Evolutionary conservation across 306 rosid genomes (phyloP), one percentile per base, ranked within the genome.

Genomic region (Acacia crassicarpa): DNA sequence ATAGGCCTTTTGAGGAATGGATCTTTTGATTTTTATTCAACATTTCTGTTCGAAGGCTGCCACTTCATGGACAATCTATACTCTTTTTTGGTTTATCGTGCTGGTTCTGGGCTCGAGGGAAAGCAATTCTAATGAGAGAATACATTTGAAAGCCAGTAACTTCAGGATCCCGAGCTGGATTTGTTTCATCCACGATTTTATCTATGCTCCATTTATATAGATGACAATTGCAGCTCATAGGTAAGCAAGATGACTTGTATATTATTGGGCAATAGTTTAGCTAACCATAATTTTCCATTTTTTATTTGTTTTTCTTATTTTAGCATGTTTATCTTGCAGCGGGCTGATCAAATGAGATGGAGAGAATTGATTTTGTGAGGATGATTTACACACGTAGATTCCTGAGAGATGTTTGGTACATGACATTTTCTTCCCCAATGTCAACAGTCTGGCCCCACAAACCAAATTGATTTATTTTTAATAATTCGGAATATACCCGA

Each of bases 1-100:
- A 58, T 1, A 78, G 83, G 49, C 59, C 83, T 74, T 74, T 44
- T 9, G 61, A 48, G 53, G 62, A 68, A 22, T 14, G 19, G 35
- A 70, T 2, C 16, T 70, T 41, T 69, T 22, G 16, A 16, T 54
- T 84, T 62, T 51, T 30, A 41, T 74, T 27, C 45, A 54, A 53
- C 35, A 32, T 72, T 41, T 83, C 40, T 63, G 15, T n/a, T 49
- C 15, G 11, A 45, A 72, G 76, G 53, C 38, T 6, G 5, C 74
- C 41, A 14, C 38, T 83, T 20, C 25, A 82, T 69, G 27, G 85
- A 48, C 74, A 43, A 54, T n/a, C 62, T 56, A 7, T 56, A 27
- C 62, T 8, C 62, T 56, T n/a, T 51, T 17, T n/a, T n/a, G 62
- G 27, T n/a, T 19, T 20, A n/a, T 20, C 23, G 9, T 53, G 8